phyloP scores from a whole-genome alignment of 2,329 filamentous ascomycete species.

The Pseudogymnoascus sp. region DNA sequence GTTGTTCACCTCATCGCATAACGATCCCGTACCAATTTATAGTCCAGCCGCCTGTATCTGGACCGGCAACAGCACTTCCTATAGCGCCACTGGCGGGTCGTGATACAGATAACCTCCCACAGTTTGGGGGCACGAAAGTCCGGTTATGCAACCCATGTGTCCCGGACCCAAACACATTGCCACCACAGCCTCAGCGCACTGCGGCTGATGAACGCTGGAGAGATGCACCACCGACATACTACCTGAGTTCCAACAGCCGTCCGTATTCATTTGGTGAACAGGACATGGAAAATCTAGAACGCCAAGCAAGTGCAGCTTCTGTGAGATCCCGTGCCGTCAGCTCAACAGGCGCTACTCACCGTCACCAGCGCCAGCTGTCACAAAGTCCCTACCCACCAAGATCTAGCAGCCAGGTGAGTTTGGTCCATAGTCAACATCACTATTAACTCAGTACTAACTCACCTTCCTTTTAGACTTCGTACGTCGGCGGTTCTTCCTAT shows the following conservation, averaged over 20 bases:
- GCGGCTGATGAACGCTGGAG: conserved; percentile 2
- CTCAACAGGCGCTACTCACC: background rate
- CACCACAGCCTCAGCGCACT: conserved; percentile 32
- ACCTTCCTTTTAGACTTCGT: background rate
- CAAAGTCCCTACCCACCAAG: background rate
- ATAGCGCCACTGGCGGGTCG: conserved; percentile 13
- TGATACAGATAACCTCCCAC: conserved; percentile 30
- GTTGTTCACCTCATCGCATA: conserved; percentile 89
- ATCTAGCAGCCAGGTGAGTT: background rate
- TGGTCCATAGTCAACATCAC: background rate
- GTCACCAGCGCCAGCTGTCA: background rate
- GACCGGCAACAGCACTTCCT: conserved; percentile 25
- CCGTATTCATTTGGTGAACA: conserved; percentile 13
- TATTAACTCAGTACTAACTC: background rate
- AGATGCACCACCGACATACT: conserved; percentile 5
- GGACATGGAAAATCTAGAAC: conserved; percentile 8
- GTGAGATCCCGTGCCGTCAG: background rate
- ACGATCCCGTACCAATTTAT: conserved; percentile 92
- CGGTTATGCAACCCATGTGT: conserved; percentile 68
- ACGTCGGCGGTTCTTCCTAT: background rate
- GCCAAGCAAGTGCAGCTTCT: background rate
- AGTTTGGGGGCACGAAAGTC: conserved; percentile 58
- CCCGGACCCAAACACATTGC: conserved; percentile 58
- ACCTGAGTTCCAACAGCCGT: conserved; percentile 10
- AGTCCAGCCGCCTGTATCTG: conserved; percentile 58